phyloP scores from a whole-genome alignment of 192 early-diverging fungal species.

The Coemansia sp. region DNA sequence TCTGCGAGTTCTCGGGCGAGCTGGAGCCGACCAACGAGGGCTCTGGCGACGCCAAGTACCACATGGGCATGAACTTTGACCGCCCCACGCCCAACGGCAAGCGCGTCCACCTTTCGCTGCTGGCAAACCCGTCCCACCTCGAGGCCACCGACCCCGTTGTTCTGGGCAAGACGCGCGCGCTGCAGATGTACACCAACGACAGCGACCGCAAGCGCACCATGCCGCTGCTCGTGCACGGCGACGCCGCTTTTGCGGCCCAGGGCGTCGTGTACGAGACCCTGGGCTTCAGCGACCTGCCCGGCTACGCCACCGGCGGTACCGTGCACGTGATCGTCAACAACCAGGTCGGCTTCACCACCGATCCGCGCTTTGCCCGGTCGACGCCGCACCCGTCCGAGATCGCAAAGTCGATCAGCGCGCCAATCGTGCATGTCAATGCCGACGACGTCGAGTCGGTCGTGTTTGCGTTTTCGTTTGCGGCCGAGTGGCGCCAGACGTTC shows the following conservation, averaged over 20 bases:
- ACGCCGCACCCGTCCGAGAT: conserved; percentile 97
- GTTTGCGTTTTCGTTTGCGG: conserved; percentile 90
- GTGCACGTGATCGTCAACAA: conserved; percentile 98
- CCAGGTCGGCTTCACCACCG: conserved; percentile 99
- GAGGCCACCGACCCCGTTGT: conserved; percentile 98
- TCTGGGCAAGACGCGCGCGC: conserved; percentile 95
- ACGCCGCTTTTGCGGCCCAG: conserved; percentile 97
- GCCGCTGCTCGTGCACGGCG: conserved; percentile 95
- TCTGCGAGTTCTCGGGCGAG: conserved; percentile 94
- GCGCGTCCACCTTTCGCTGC: conserved; percentile 94
- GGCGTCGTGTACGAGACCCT: conserved; percentile 98
- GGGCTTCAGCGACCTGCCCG: conserved; percentile 91
- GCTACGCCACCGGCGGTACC: conserved; percentile 95
- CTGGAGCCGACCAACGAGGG: conserved; percentile 87
- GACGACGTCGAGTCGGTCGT: conserved; percentile 97
- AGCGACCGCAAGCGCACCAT: conserved; percentile 78
- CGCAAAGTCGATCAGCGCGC: conserved; percentile 93
- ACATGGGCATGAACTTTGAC: conserved; percentile 92
- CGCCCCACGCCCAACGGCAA: conserved; percentile 96
- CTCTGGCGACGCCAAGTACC: conserved; percentile 95
- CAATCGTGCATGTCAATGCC: conserved; percentile 98
- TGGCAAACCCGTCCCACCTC: conserved; percentile 98
- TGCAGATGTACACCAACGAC: conserved; percentile 94
- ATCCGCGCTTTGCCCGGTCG: conserved; percentile 91
- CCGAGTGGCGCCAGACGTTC: conserved; percentile 95